A percentile compares a stretch with the other conserved stretches of the same genome.
phyloP scores from a whole-genome alignment of 805 yeast species.

The Yarrowia sp. region DNA sequence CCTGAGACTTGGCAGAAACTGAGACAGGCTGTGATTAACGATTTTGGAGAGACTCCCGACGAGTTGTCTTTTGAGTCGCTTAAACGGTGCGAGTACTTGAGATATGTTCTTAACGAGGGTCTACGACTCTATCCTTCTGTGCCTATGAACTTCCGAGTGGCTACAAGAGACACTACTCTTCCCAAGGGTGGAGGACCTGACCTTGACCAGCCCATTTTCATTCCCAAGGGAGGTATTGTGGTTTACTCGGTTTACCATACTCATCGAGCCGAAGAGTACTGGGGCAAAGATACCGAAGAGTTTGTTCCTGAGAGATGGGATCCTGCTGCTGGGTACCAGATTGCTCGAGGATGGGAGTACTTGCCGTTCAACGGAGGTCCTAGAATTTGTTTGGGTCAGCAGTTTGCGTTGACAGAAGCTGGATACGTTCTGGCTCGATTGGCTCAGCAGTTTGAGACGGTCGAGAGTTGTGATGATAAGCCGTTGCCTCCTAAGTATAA shows the following conservation, averaged over 20 bases:
- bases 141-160: constrained; percentile 48
- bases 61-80: constrained; percentile 45
- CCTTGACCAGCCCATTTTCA: constrained; percentile 40
- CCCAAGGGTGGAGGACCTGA: constrained; percentile 53
- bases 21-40: constrained; percentile 40
- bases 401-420: constrained; percentile 53
- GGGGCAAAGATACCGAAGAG: constrained; percentile 45
- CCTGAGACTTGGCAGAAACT: constrained; percentile 36
- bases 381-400: constrained; percentile 54
- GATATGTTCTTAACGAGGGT: constrained; percentile 47
- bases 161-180: constrained; percentile 46
- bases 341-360: constrained; percentile 44
- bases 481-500: constrained; percentile 18
- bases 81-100: constrained; percentile 48
- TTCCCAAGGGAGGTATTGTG: constrained; percentile 45
- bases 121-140: constrained; percentile 52
- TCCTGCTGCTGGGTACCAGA: constrained; percentile 30
- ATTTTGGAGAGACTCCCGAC: constrained; percentile 39
- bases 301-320: constrained; percentile 53
- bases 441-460: constrained; percentile 31
- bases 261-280: constrained; percentile 43
- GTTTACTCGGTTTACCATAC: constrained; percentile 43
- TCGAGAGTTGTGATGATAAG: background rate
- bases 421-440: constrained; percentile 44
- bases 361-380: constrained; percentile 57